phyloP scores from a whole-genome alignment of 257 asterid genomes.

The Cruciata laevipes region DNA sequence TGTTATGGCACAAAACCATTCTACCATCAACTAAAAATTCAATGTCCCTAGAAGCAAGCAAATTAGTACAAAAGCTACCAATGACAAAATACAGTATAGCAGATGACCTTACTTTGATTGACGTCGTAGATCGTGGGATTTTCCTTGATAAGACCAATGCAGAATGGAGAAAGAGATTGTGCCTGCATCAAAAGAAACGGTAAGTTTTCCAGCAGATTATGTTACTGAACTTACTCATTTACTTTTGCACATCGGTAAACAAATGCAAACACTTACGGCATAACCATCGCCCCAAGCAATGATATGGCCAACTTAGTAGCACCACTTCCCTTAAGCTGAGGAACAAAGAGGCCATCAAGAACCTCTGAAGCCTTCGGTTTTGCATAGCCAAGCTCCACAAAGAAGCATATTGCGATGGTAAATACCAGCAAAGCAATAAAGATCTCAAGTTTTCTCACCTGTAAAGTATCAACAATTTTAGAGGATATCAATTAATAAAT shows the following conservation, averaged over 20 bases:
- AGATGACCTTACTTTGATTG: constrained; percentile 54
- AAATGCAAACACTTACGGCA: constrained; percentile 64
- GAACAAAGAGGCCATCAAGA: constrained; percentile 74
- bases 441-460: constrained; percentile 92
- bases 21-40: background rate
- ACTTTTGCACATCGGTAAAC: background rate
- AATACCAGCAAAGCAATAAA: constrained; percentile 74
- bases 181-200: constrained; percentile 40
- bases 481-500: background rate
- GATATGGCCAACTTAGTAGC: constrained; percentile 89
- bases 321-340: constrained; percentile 78
- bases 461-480: background rate
- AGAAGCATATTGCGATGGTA: constrained; percentile 75
- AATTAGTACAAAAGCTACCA: background rate
- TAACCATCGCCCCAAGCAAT: constrained; percentile 96
- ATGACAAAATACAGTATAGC: background rate
- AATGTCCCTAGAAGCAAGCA: background rate
- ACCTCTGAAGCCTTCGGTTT: constrained; percentile 68
- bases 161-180: constrained; percentile 95
- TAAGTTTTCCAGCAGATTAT: constrained; percentile 2
- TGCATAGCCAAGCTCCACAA: constrained; percentile 77
- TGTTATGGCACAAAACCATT: background rate
- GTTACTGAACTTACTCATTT: background rate
- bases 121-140: constrained; percentile 70
- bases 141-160: constrained; percentile 93